Base-by-base conservation (phyloP, 495 filamentous ascomycete genomes). In the Viridothelium virens region DNA sequence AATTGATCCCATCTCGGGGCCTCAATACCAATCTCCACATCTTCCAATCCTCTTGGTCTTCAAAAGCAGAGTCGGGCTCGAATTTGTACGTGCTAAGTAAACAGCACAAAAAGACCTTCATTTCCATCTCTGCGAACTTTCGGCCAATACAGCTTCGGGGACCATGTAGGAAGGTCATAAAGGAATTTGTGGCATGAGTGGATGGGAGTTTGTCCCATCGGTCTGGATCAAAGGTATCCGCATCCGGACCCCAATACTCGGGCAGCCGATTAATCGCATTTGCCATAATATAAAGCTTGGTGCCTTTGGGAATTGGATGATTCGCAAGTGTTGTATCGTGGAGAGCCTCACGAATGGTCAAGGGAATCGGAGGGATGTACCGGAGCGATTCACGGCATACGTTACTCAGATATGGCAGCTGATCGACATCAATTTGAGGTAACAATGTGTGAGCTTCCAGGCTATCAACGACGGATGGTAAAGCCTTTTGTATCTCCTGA, bases 71-170 rank as follows among this genome's bases (percentile, higher is more conserved):
- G 62, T 82, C 78, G 6, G 73, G 73, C 36, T 70, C 70, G 37
- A 74, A 74, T 38, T 67, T 64, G 53, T 34, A 59, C 18, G 36
- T 14, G 61, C 72, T 74, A 12, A 74, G 61, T n/a, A 74, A 59
- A 56, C 68, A 69, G 47, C 70, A 70, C 11, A 75, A 50, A 14
- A 75, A 56, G 63, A 68, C 68, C 62, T 70, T 68, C 67, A 76
- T 56, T 80, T 97, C 94, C 0, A 85, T 80, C 75, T 86, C 88
- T 0, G 92, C 89, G 77, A 98, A 98, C 1, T 81, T 80, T 74
- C 84, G 80, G 31, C 71, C 83, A 81, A 66, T 77, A 76, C 70
- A 80, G 72, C 31, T 78, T 77, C 78, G 83, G 11, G 78, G 78
- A 6, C 78, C 78, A 64, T 79, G 78, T 63, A 80, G 65, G 70